Evolutionary conservation across 257 asterid genomes (phyloP), one percentile per base, ranked within the genome.

Genomic region (Schizonepeta tenuifolia): DNA sequence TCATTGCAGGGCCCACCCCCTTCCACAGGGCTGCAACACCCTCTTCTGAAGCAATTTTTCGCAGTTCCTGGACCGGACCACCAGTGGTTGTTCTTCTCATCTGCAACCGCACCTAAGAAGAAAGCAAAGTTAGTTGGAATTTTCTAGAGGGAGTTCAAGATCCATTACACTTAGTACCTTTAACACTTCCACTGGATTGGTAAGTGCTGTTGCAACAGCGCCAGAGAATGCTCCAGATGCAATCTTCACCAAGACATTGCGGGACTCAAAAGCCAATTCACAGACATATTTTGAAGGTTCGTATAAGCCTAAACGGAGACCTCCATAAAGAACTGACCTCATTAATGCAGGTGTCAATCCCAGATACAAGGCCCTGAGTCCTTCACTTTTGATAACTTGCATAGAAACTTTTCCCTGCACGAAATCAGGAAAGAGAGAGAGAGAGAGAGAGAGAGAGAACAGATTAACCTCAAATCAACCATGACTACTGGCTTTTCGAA

Each of bases 321-420:
- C 99, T 76, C 99, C 99, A 74, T 94, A 94, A 81, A 94, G 88
- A 91, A 94, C 95, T 94, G 99, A 94, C 99, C 99, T 94, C 75
- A 77, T 91, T 85, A 94, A 76, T 66, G 98, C 91, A 73, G 99
- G 98, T 50, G 92, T 81, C 78, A 91, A 71, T 77, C 99, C 99
- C 80, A 87, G 78, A 80, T 94, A 94, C 88, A 94, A 87, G 79
- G 95, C 88, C 80, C 84, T 83, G 14, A 80, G 71, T 47, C 99
- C 99, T 85, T 94, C 98, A 57, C 60, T 79, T 83, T 87, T 86
- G 51, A 87, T 90, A 54, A 88, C 76, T 67, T 85, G 95, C 87
- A 85, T 81, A 67, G 90, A 87, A 47, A 94, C 89, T 68, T 77
- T 77, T 68, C 98, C 97, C 99, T 94, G 77, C 67, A 73, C 60